Conservation (phyloP, 2,329 filamentous ascomycete genomes). For the Hymenoscyphus fructigenus region DNA sequence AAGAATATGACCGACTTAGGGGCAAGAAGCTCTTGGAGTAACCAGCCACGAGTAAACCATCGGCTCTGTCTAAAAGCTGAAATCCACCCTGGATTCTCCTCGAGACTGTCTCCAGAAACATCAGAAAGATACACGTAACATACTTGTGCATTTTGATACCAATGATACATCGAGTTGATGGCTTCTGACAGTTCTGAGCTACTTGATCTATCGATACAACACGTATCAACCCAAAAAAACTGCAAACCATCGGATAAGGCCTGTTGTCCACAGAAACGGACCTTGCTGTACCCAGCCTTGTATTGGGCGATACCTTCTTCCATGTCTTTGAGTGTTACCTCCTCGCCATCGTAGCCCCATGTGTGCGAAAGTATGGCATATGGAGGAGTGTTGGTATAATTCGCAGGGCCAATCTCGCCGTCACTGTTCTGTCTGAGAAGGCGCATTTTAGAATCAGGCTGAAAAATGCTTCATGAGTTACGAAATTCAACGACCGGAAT, state of each 20-base stretch:
- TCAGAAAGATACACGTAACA: neutral
- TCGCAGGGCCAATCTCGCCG: too few species aligned
- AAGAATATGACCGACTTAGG: neutral
- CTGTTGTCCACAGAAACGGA: too few species aligned
- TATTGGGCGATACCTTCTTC: neutral
- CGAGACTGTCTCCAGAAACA: neutral
- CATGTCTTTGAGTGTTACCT: neutral
- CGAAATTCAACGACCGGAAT: too few species aligned
- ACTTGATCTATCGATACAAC: neutral
- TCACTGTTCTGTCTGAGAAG: too few species aligned
- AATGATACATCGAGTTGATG: neutral
- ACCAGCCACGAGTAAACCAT: neutral
- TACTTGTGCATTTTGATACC: neutral
- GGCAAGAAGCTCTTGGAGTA: neutral
- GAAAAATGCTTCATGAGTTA: too few species aligned
- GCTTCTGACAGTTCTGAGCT: neutral
- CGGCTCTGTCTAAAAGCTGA: neutral
- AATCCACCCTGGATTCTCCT: neutral
- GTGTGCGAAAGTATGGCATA: slow-evolving; percentile 4
- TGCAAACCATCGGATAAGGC: neutral
- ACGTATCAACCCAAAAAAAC: neutral
- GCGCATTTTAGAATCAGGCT: too few species aligned
- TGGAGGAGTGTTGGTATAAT: neutral
- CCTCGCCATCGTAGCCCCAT: neutral
- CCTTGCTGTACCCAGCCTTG: neutral